Percentiles rank a stretch among this genome's conserved stretches.
These are phyloP conservation scores for Fusarium graminum DNA, from an alignment of 2,329 filamentous ascomycete genomes.

Conservation along the genomic window DNA sequence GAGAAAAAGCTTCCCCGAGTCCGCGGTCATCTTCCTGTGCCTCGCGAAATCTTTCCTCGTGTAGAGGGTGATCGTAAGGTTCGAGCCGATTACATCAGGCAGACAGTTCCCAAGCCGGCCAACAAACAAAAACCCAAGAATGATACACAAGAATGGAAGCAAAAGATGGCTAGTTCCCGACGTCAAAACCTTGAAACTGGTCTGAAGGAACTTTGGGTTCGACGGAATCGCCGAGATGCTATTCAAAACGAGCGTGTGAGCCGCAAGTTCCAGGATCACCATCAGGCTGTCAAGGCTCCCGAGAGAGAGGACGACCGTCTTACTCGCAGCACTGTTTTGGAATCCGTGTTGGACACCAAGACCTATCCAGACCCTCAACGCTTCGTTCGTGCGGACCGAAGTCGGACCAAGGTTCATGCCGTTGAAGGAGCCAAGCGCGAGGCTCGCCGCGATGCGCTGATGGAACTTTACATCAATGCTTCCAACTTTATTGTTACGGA, in stretches of 20 bases:
- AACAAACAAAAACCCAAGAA: conserved; percentile 55
- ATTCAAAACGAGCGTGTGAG: conserved; percentile 56
- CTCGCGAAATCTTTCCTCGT: conserved; percentile 81
- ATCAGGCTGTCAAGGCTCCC: conserved; percentile 68
- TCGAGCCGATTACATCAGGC: conserved; percentile 69
- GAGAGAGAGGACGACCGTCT: conserved; percentile 82
- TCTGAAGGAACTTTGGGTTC: conserved; percentile 75
- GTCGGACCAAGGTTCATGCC: conserved; percentile 60
- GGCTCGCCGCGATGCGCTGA: conserved; percentile 76
- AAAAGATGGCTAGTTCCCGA: conserved; percentile 77
- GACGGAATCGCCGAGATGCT: conserved; percentile 66
- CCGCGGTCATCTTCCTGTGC: conserved; percentile 86
- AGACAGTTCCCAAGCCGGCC: conserved; percentile 69
- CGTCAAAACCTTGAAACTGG: conserved; percentile 79
- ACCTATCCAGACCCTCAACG: conserved; percentile 73
- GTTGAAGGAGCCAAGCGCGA: conserved; percentile 63
- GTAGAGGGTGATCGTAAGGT: conserved; percentile 71
- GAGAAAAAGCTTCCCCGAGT: conserved; percentile 62
- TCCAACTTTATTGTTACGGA: conserved; percentile 88
- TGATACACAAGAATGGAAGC: conserved; percentile 71
- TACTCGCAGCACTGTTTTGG: conserved; percentile 75
- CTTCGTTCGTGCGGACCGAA: conserved; percentile 64
- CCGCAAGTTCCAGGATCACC: conserved; percentile 62
- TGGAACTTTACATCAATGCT: conserved; percentile 91
- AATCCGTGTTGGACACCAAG: conserved; percentile 61